Base-by-base conservation (phyloP, 176 grass and related monocot species). In the Carex myosuroides region DNA sequence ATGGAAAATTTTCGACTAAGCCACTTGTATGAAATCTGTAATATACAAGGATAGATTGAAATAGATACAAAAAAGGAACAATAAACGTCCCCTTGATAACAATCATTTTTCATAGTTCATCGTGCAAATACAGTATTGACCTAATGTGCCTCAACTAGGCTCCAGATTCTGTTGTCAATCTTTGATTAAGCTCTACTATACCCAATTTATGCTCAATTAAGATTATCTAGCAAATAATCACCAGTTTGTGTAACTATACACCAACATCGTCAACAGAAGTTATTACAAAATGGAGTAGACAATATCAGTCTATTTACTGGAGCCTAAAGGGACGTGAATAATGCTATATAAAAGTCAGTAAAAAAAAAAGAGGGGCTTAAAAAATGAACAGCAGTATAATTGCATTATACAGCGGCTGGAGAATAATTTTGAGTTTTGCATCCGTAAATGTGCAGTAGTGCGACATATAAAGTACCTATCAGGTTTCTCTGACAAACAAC, bases 1-100 rank as follows among this genome's bases (percentile, higher is more conserved):
- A 99, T 66, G 18, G 84, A 95, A 84, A 99, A 95, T 17, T 95
- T 89, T 48, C 96, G 88, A 88, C 96, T 99, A 54, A 99, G 88
- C 96, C 96, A 99, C 91, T 99, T 99, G 84, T 99, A 99, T 5
- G 96, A 95, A 87, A 99, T 87, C 93, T 99, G 91, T n/a, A 30
- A 81, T 16, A 85, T 16, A 88, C 67, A 44, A 80, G 13, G 30
- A 75, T 80, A 3, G 78, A 88, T 39, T 42, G 7, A 71, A 18
- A 42, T 70, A 42, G 66, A 41, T 70, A 41, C 16, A 14, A 8
- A 41, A 42, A n/a, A n/a, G 6, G 66, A 18, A 70, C 68, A 42
- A 12, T 44, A 39, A 16, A 7, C 18, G 1, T 60, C 16, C 18
- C 32, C 50, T 30, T 32, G 48, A 37, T 8, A 59, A 71, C 13